These are phyloP conservation scores for Fonsecaea pedrosoi DNA, from an alignment of 2,329 filamentous ascomycete genomes.

Conservation along the genomic window DNA sequence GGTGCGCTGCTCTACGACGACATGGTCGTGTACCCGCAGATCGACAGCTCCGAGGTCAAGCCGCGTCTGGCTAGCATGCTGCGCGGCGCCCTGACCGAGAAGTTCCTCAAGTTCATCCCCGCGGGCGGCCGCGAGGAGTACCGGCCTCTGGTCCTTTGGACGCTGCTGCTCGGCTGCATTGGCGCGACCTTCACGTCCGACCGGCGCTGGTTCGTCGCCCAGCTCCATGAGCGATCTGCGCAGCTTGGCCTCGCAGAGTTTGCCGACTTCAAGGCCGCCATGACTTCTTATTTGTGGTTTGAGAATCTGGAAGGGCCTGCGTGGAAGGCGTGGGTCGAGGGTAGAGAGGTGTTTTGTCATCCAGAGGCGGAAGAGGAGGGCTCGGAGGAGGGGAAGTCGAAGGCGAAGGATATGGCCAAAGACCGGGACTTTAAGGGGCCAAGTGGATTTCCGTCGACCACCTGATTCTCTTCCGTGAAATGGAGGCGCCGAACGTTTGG, in stretches of 20 bases:
- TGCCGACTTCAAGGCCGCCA: neutral
- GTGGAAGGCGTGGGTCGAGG: neutral
- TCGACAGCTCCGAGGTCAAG: conserved; percentile 14
- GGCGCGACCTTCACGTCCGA: conserved; percentile 7
- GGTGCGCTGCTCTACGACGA: conserved; percentile 12
- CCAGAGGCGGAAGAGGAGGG: neutral
- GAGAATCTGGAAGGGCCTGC: neutral
- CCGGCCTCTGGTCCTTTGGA: conserved; percentile 5
- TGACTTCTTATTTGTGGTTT: conserved; percentile 7
- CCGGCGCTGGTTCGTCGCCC: conserved; percentile 11
- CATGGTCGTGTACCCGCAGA: conserved; percentile 13
- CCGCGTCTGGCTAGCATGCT: neutral
- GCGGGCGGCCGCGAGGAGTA: neutral
- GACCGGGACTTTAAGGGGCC: neutral
- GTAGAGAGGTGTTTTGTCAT: neutral
- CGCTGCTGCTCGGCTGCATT: conserved; percentile 14
- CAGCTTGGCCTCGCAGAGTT: neutral
- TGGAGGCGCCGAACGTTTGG: neutral
- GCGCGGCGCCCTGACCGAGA: neutral
- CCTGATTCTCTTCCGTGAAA: neutral
- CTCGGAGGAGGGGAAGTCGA: neutral
- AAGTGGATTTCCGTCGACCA: neutral
- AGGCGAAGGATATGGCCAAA: neutral
- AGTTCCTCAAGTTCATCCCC: neutral
- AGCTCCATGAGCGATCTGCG: conserved; percentile 6